These are phyloP conservation scores for Aspergillus nanangensis DNA, from an alignment of 495 filamentous ascomycete genomes.

Conservation along the genomic window DNA sequence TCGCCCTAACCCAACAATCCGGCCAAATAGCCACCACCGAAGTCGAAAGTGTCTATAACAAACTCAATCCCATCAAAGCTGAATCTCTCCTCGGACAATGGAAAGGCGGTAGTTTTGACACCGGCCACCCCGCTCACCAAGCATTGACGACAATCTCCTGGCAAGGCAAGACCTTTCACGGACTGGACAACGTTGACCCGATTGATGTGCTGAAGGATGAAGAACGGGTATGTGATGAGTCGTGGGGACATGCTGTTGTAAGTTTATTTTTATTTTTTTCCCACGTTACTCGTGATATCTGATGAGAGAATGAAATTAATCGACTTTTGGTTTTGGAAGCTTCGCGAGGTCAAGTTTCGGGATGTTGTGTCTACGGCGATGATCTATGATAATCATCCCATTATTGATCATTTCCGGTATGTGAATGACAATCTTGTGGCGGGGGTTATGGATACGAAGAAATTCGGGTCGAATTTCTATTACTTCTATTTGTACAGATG, in stretches of 20 bases:
- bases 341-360: slow-evolving; percentile 23
- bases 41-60: background rate
- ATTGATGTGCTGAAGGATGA: background rate
- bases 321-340: slow-evolving; percentile 3
- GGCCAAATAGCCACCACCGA: background rate
- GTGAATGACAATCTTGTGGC: slow-evolving; percentile 20
- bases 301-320: background rate
- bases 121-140: background rate
- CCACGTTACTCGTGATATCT: background rate
- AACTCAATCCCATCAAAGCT: background rate
- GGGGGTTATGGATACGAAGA: slow-evolving; percentile 48
- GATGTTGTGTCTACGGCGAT: slow-evolving; percentile 22
- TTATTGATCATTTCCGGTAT: slow-evolving; percentile 25
- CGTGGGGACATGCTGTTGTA: slow-evolving; percentile 1
- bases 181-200: slow-evolving; percentile 4
- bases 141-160: background rate
- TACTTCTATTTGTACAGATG: slow-evolving; percentile 55
- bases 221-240: slow-evolving; percentile 2
- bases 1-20: background rate
- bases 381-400: slow-evolving; percentile 24
- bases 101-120: slow-evolving; percentile 1
- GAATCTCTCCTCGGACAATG: background rate
- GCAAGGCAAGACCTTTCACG: slow-evolving; percentile 7
- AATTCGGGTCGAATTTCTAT: slow-evolving; percentile 63
- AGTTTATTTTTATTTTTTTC: background rate